phyloP scores from a whole-genome alignment of 1,284 basidiomycete species.

The Ganoderma resinaceum region DNA sequence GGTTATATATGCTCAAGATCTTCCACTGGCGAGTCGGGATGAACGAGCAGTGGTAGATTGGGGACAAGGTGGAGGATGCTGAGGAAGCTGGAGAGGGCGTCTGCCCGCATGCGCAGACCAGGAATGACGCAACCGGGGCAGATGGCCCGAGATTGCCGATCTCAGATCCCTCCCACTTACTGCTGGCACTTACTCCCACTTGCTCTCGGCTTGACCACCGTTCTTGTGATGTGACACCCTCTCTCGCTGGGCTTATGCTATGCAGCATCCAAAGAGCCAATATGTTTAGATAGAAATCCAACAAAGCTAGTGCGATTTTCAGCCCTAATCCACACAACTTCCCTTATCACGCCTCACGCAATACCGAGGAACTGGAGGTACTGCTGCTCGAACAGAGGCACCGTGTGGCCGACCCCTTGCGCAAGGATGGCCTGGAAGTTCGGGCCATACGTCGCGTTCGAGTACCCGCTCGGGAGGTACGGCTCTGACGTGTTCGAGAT shows the following conservation, averaged over 20 bases:
- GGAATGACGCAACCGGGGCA: constrained; percentile 5
- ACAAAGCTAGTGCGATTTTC: neutral
- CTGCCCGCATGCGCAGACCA: neutral
- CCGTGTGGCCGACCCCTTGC: constrained; percentile 51
- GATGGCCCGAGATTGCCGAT: constrained; percentile 7
- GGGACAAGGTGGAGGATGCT: neutral
- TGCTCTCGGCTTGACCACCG: neutral
- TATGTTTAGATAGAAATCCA: neutral
- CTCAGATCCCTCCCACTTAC: neutral
- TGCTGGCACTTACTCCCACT: neutral
- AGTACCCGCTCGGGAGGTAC: constrained; percentile 45
- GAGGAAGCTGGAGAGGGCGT: neutral
- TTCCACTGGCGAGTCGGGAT: neutral
- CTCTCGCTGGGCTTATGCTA: neutral
- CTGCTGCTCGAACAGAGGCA: constrained; percentile 31
- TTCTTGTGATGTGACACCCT: neutral
- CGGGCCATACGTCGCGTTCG: constrained; percentile 53
- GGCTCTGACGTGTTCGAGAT: constrained; percentile 40
- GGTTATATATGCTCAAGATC: neutral
- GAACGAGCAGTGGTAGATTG: neutral
- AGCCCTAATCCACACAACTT: neutral
- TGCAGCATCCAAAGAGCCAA: neutral
- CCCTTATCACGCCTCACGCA: constrained; percentile 7
- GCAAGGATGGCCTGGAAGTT: constrained; percentile 54
- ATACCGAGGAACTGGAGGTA: constrained; percentile 31